These are phyloP conservation scores for Samsoniella hepiali DNA, from an alignment of 2,329 filamentous ascomycete species.

Conservation along the genomic window DNA sequence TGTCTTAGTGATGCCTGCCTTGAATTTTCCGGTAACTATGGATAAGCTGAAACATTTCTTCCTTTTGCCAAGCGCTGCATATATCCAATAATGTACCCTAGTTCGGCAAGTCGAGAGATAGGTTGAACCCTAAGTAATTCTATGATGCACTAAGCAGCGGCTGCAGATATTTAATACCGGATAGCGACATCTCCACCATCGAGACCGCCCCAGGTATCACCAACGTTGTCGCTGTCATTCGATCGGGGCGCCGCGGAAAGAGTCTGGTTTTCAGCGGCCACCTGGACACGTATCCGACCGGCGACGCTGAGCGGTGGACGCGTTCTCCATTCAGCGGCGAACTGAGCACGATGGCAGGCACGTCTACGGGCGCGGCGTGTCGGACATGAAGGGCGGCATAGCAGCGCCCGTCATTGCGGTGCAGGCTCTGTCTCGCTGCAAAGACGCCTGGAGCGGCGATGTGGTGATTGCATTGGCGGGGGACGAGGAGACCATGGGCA, in stretches of 20 bases:
- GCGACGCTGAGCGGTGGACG: conserved; percentile 16
- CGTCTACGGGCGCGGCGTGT: conserved; percentile 19
- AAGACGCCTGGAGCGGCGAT: conserved; percentile 15
- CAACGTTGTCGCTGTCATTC: conserved; percentile 18
- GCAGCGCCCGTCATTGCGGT: conserved; percentile 19
- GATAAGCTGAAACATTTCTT: neutral
- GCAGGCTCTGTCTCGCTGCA: conserved; percentile 8
- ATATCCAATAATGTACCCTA: neutral
- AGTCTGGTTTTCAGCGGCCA: conserved; percentile 21
- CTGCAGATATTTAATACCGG: conserved; percentile 8
- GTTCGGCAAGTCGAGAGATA: neutral
- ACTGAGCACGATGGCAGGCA: conserved; percentile 18
- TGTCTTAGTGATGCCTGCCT: neutral
- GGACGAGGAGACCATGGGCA: conserved; percentile 21
- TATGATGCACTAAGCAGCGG: neutral
- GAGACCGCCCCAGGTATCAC: conserved; percentile 16
- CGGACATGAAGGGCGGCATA: conserved; percentile 21
- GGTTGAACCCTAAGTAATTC: neutral
- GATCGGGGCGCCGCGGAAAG: conserved; percentile 12
- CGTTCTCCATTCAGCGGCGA: conserved; percentile 11
- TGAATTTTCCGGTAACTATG: too few relatives aligned
- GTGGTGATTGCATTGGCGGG: conserved; percentile 20
- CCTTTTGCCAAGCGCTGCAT: neutral
- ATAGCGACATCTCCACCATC: conserved; percentile 15
- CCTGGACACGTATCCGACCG: conserved; percentile 19